These are phyloP conservation scores for Xerocomus amazonicus DNA, from an alignment of 1,284 basidiomycete species.

Conservation along the genomic window DNA sequence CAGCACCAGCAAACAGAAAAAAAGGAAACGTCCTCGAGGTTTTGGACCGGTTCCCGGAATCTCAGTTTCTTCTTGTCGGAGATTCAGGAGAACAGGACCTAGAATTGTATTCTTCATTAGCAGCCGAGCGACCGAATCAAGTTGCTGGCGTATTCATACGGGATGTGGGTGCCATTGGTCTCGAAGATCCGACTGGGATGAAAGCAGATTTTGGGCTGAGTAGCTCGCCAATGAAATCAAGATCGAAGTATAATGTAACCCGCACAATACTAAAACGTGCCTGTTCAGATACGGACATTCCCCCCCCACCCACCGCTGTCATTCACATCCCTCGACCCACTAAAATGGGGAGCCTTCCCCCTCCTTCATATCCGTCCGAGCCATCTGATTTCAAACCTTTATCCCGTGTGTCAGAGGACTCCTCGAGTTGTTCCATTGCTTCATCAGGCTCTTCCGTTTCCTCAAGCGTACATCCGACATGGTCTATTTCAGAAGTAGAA, in stretches of 20 bases:
- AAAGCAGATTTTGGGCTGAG: conserved; percentile 27
- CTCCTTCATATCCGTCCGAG: conserved; percentile 17
- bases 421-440: conserved; percentile 14
- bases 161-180: conserved; percentile 50
- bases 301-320: conserved; percentile 1
- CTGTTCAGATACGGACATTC: conserved; percentile 24
- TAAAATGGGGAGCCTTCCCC: conserved; percentile 27
- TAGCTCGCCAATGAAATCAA: conserved; percentile 15
- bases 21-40: conserved; percentile 73
- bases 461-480: conserved; percentile 11
- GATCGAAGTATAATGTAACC: conserved; percentile 5
- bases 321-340: conserved; percentile 15
- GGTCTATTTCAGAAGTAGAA: conserved; percentile 45
- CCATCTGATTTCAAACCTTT: conserved; percentile 7
- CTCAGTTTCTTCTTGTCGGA: conserved; percentile 79
- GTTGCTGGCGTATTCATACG: conserved; percentile 76
- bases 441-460: conserved; percentile 24
- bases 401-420: conserved; percentile 18
- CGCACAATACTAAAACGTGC: conserved; percentile 20
- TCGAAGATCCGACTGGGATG: conserved; percentile 59
- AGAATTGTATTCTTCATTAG: conserved; percentile 75
- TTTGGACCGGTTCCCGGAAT: conserved; percentile 71
- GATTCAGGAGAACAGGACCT: conserved; percentile 89
- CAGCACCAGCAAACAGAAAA: conserved; percentile 76
- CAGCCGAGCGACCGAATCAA: conserved; percentile 62